Evolutionary conservation across 345 rosid genomes (phyloP).

Genomic region (Raphanus sativus): DNA sequence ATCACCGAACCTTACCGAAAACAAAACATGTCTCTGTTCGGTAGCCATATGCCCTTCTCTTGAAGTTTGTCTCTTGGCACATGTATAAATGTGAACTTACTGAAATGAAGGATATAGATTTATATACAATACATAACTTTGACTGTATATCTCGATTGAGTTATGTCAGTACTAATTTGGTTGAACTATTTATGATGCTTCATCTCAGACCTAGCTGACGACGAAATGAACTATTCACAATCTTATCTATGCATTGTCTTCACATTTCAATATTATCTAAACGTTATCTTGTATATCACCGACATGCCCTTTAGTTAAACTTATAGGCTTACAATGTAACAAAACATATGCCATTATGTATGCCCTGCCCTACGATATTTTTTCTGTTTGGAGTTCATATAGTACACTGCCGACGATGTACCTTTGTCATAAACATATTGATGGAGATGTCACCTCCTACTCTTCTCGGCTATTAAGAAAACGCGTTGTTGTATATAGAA

Average conservation of each 20-base stretch:
- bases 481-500: not conserved
- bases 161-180: not conserved
- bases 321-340: not conserved
- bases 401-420: conserved; percentile 2
- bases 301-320: conserved; percentile 7
- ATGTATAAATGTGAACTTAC: not conserved
- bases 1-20: conserved; percentile 23
- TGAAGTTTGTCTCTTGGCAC: conserved; percentile 7
- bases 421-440: conserved; percentile 8
- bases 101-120: not conserved
- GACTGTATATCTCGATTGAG: not conserved
- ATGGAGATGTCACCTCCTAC: conserved; percentile 3
- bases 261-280: not conserved
- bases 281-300: not conserved
- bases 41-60: conserved; percentile 12
- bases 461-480: not conserved
- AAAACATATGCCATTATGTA: conserved; percentile 2
- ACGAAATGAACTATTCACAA: not conserved
- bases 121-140: not conserved
- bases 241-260: not conserved
- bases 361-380: not conserved
- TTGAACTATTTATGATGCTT: not conserved
- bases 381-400: not conserved
- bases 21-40: conserved; percentile 1
- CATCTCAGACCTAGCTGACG: not conserved